phyloP scores from a whole-genome alignment of 495 filamentous ascomycete genomes.

The Lasiosphaeria ovina region DNA sequence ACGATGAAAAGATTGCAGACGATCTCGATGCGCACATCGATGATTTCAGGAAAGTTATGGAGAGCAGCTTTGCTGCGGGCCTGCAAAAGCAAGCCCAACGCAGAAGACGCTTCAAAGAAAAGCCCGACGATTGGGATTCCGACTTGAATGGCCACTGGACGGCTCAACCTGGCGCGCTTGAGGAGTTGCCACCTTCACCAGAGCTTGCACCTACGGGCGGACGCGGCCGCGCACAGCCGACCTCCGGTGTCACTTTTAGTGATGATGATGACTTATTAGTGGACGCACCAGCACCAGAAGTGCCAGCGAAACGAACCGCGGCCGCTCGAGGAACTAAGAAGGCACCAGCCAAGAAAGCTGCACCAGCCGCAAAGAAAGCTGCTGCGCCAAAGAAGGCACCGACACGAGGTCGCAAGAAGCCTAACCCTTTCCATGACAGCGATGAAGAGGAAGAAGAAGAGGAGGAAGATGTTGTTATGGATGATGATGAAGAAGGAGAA shows the following conservation, averaged over 20 bases:
- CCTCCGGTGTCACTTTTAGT: constrained; percentile 20
- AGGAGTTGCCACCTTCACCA: constrained; percentile 40
- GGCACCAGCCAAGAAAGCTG: constrained; percentile 40
- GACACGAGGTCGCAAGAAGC: constrained; percentile 45
- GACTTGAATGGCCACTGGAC: constrained; percentile 85
- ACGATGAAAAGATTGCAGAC: constrained; percentile 58
- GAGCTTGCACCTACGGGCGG: constrained; percentile 43
- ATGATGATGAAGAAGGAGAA: constrained; percentile 53
- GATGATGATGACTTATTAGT: constrained; percentile 43
- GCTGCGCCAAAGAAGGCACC: constrained; percentile 38
- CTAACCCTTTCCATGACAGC: constrained; percentile 55
- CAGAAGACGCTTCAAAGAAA: constrained; percentile 60
- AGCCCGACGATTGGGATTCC: constrained; percentile 82
- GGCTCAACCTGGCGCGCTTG: constrained; percentile 69
- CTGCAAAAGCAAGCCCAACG: constrained; percentile 56
- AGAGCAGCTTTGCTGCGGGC: constrained; percentile 69
- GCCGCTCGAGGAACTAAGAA: constrained; percentile 40
- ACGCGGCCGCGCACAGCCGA: constrained; percentile 28
- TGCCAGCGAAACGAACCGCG: constrained; percentile 34
- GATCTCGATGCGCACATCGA: constrained; percentile 72
- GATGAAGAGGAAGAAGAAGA: constrained; percentile 67
- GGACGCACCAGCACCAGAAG: constrained; percentile 26
- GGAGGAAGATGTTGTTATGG: constrained; percentile 60
- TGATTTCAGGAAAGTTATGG: constrained; percentile 63
- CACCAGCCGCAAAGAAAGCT: constrained; percentile 35